Base-by-base conservation (phyloP, 2,329 filamentous ascomycete genomes). In the Dothiorella sarmentorum region DNA sequence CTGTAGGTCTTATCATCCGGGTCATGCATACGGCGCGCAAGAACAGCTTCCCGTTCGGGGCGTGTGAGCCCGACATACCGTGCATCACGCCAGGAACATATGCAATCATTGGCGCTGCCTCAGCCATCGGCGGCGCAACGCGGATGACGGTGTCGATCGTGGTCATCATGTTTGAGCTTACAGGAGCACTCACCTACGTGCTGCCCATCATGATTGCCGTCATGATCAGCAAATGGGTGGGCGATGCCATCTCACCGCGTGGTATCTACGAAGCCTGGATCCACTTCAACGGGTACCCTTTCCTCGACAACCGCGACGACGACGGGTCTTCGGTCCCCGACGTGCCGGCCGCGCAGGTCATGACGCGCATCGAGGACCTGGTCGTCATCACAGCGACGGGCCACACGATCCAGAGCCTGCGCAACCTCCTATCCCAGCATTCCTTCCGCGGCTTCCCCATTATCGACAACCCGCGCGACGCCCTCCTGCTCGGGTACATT, bases 261-360 rank as follows among this genome's bases (percentile, higher is more conserved):
- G 91, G 94, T 63, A 97, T 99, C 73, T 99, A 99, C 77, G 94
- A 99, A 72, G 88, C 89, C 57, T 99, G 94, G 94, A 99, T 99
- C 69, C 89, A 91, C 65, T 87, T 97, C 75, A 94, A 95, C 69
- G 91, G 90, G 64, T 99, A 97, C 70, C 94, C 94, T 0, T 97
- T 93, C 75, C 83, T 99, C 57, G 93, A 97, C 74, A 94, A 95
- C 71, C 57, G 57, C 38, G 56, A 52, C 17, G 89, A 58, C 1
- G 71, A 94, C 67, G 68, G 72, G 4, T 68, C 78, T 29, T 76
- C 81, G 15, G 85, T 95, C 9, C 91, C 92, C 20, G 91, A 97
- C 73, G 85, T 97, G 2, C 85, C 90, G 1, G 90, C 90, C n/a
- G 81, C 85, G 9, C 88, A 92, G 64, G 86, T 97, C 67, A 97